Evolutionary conservation across 2,329 filamentous ascomycete genomes (phyloP).

Genomic region (Trichocomaceae sp.): DNA sequence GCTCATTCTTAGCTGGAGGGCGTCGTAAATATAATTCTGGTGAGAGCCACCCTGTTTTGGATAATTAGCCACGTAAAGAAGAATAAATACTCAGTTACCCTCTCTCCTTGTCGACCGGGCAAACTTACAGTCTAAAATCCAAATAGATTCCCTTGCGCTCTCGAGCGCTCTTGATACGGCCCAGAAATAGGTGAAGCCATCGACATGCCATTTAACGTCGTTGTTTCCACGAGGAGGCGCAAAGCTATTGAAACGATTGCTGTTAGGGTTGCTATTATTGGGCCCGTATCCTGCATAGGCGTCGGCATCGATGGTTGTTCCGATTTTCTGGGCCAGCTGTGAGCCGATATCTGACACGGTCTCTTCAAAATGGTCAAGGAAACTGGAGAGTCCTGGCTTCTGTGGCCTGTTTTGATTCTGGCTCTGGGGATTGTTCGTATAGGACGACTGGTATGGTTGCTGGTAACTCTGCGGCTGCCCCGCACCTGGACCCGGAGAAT

Average conservation of each 20-base stretch:
- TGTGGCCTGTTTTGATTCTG: background rate
- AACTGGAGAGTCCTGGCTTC: conserved; percentile 35
- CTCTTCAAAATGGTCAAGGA: conserved; percentile 52
- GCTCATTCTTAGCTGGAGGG: conserved; percentile 72
- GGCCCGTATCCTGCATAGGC: conserved; percentile 39
- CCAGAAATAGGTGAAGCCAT: conserved; percentile 78
- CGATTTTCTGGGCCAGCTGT: conserved; percentile 46
- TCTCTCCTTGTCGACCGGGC: too few relatives aligned
- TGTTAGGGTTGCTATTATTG: conserved; percentile 26
- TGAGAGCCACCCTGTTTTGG: conserved; percentile 62
- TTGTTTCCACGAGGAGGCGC: conserved; percentile 66
- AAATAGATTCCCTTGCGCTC: conserved; percentile 68
- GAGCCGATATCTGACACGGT: conserved; percentile 46
- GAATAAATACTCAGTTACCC: background rate
- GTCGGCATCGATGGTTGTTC: conserved; percentile 43
- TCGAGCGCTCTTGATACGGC: conserved; percentile 75
- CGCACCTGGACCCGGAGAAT: background rate
- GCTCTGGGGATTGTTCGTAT: conserved; percentile 19
- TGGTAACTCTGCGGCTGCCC: conserved; percentile 16
- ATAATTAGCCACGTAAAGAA: background rate
- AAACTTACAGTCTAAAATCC: conserved; percentile 67
- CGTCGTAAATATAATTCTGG: conserved; percentile 80
- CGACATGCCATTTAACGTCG: conserved; percentile 78
- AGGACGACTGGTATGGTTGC: conserved; percentile 21
- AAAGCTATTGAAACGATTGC: conserved; percentile 57